A percentile compares a stretch with the other conserved stretches of the same genome.
Evolutionary conservation across 2,329 filamentous ascomycete genomes (phyloP).

Genomic region (Orbilia ellipsospora): DNA sequence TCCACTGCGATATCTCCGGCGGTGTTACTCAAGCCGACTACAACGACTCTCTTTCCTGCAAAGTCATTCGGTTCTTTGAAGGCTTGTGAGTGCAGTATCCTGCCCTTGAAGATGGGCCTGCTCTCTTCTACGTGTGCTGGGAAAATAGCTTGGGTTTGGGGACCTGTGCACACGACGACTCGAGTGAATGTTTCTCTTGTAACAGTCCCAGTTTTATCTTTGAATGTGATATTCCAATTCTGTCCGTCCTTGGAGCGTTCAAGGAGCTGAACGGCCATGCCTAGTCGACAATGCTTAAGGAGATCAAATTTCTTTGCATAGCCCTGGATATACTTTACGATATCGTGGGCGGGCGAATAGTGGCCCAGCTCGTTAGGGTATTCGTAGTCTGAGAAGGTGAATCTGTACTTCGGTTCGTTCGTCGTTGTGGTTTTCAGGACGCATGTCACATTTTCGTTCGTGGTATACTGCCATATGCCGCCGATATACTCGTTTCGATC

Average conservation of each 20-base stretch:
- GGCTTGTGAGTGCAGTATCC: conserved; percentile 57
- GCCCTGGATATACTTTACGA: conserved; percentile 8
- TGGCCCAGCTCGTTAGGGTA: conserved; percentile 8
- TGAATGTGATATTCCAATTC: conserved; percentile 13
- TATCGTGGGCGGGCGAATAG: conserved; percentile 8
- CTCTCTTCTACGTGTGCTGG: conserved; percentile 3
- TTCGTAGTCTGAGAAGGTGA: conserved; percentile 23
- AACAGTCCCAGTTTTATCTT: conserved; percentile 14
- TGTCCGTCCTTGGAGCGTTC: conserved; percentile 7
- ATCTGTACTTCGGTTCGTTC: conserved; percentile 29
- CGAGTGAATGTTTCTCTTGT: background rate
- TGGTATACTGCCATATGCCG: conserved; percentile 65
- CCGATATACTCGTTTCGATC: conserved; percentile 64
- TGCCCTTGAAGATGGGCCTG: conserved; percentile 56
- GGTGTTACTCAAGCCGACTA: conserved; percentile 59
- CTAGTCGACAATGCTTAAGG: conserved; percentile 7
- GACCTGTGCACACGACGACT: conserved; percentile 19
- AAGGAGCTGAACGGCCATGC: background rate
- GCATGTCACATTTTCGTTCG: conserved; percentile 61
- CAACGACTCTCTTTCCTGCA: conserved; percentile 31
- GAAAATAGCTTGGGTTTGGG: conserved; percentile 9
- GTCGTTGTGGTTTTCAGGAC: conserved; percentile 59
- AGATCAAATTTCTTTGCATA: conserved; percentile 9
- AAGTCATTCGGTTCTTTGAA: conserved; percentile 53
- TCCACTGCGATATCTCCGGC: conserved; percentile 58